Evolutionary conservation across 192 early-diverging fungal genomes (phyloP).

Genomic region (Coemansia sp.): DNA sequence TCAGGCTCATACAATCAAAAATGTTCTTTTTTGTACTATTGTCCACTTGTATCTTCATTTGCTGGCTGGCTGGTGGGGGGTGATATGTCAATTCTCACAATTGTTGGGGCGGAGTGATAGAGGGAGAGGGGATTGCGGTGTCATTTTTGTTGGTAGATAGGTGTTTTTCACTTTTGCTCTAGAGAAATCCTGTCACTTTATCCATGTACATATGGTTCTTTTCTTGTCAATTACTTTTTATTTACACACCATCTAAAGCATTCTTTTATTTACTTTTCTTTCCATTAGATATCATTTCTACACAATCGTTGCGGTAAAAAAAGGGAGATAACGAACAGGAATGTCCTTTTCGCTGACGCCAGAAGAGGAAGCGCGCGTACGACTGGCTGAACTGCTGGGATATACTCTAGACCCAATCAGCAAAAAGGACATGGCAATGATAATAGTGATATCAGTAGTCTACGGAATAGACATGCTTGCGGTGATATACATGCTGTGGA

Average conservation of each 20-base stretch:
- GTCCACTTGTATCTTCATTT: background rate
- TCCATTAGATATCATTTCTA: background rate
- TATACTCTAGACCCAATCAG: slow-evolving; percentile 38
- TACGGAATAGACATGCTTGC: slow-evolving; percentile 42
- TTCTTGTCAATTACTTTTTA: background rate
- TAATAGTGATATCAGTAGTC: slow-evolving; percentile 26
- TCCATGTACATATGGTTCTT: background rate
- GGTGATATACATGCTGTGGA: slow-evolving; percentile 36
- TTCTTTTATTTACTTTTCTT: background rate
- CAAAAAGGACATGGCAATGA: slow-evolving; percentile 29
- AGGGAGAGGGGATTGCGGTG: background rate
- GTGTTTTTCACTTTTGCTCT: background rate
- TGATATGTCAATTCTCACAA: background rate
- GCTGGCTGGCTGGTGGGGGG: background rate
- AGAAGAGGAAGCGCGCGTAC: slow-evolving; percentile 33
- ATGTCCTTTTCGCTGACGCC: slow-evolving; percentile 41
- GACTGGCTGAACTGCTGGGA: slow-evolving; percentile 23
- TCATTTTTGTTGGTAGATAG: background rate
- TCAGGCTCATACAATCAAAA: background rate
- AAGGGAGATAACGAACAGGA: background rate
- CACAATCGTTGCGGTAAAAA: background rate
- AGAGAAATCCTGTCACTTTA: background rate
- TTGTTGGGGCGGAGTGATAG: background rate
- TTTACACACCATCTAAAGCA: background rate
- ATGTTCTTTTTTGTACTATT: background rate